Percentiles rank a stretch among this genome's conserved stretches.
phyloP scores from a whole-genome alignment of 192 early-diverging fungal species.

The Podila epicladia region DNA sequence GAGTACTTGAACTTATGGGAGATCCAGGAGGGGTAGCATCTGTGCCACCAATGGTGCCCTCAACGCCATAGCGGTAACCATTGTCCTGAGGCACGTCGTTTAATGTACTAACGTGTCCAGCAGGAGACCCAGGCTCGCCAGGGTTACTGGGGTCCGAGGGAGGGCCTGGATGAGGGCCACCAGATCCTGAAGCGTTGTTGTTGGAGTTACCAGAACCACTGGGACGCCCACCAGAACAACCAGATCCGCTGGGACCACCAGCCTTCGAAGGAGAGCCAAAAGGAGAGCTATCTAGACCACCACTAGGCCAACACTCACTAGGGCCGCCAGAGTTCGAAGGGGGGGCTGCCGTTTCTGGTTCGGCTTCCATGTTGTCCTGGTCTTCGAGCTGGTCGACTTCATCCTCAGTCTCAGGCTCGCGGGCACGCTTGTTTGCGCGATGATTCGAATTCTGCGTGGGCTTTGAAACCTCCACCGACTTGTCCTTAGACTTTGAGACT shows the following conservation, averaged over 20 bases:
- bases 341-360: no score
- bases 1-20: background rate
- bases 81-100: no score
- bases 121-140: background rate
- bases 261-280: background rate
- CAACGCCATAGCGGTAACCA: background rate
- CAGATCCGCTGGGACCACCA: background rate
- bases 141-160: background rate
- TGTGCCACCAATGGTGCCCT: background rate
- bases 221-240: background rate
- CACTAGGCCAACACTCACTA: background rate
- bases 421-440: no score
- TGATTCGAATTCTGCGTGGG: no score
- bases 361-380: no score
- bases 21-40: background rate
- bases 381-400: no score
- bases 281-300: background rate
- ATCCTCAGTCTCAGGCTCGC: no score
- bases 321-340: background rate
- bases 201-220: background rate
- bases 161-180: background rate
- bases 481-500: no score
- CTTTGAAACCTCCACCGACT: no score
- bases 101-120: background rate
- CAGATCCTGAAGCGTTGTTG: background rate